Evolutionary conservation across 1,284 basidiomycete species (phyloP), one percentile per base, ranked within the genome.

Genomic region (Inonotus hispidus): DNA sequence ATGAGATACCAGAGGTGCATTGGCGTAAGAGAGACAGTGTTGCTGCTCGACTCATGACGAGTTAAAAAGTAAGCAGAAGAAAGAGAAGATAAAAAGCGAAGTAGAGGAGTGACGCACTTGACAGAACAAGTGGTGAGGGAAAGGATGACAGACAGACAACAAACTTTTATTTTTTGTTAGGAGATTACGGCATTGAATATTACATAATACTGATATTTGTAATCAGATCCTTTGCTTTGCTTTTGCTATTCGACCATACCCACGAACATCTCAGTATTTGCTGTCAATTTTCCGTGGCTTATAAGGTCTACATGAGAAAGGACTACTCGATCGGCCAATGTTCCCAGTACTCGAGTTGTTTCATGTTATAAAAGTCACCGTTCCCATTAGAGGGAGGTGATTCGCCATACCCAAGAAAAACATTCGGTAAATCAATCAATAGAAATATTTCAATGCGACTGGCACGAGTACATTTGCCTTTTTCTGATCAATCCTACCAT

Each of bases 1-100:
- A 74, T 53, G 85, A 80, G 66, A 84, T 66, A 23, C 78, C 78
- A 68, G 79, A 73, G 62, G 83, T 79, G 71, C 80, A 83, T 27
- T 82, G 76, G 67, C 82, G 82, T 71, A 89, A 74, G 58, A 79
- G 64, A 59, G 78, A 77, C 70, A 81, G 74, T 64, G 80, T 77
- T 63, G 76, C 74, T 60, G 75, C 68, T 66, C 79, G 73, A 73
- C 73, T 80, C 84, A 85, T 85, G 61, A 67, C 68, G 63, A 65
- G 29, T 35, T 21, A 16, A 35, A 7, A 29, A 53, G 52, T 7
- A 7, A 53, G 37, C 29, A 57, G 65, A 62, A 32, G 29, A 27
- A 41, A 43, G 14, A 11, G 32, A 29, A 32, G 2, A 1, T n/a
- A 25, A 41, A 49, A 32, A 32, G 32, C n/a, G n/a, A n/a, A 32